Evolutionary conservation across 164 flowering plant genomes (phyloP), one percentile per base, ranked within the genome.

Genomic region (Macadamia tetraphylla): DNA sequence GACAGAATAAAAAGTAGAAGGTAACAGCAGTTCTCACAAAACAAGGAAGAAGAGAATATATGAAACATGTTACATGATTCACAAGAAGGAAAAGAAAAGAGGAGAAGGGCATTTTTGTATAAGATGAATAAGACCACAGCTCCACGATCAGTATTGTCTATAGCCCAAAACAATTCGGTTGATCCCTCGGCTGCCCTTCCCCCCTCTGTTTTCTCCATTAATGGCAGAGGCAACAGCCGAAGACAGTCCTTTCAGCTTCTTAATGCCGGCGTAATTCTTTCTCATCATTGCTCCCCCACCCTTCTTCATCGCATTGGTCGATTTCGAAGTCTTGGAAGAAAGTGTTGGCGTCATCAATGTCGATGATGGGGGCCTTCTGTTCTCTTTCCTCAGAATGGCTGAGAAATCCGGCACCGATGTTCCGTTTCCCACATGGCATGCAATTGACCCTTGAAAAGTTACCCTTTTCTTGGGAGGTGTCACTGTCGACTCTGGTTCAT

Each of bases 371-470:
- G 81, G 83, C 65, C 68, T 80, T 48, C 85, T 63, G 18, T 82
- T 82, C 72, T 82, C 85, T 53, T 82, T 80, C 52, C 85, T 55
- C 65, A 80, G 13, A 2, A 64, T 71, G 0, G 79, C 62, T 6
- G 83, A 82, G 70, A 82, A 82, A 64, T 80, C 83, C 40, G 83
- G 85, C 71, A 82, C 85, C 1, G 83, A 82, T 31, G 74, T 30
- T 63, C 71, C 69, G 64, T 63, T 68, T 0, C 70, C 32, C 1
- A 55, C 44, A 13, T 4, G 5, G 40, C 6, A 17, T 29, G 60
- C 9, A 10, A 43, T 14, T 51, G 7, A 46, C 17, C 40, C 67
- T 17, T 65, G 78, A 63, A 81, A 79, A 40, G 66, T 80, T 60
- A 82, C 77, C 14, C 75, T 79, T 63, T 80, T 78, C 74, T 66